Base-by-base conservation (phyloP, 306 rosid species). In the Cercis canadensis region DNA sequence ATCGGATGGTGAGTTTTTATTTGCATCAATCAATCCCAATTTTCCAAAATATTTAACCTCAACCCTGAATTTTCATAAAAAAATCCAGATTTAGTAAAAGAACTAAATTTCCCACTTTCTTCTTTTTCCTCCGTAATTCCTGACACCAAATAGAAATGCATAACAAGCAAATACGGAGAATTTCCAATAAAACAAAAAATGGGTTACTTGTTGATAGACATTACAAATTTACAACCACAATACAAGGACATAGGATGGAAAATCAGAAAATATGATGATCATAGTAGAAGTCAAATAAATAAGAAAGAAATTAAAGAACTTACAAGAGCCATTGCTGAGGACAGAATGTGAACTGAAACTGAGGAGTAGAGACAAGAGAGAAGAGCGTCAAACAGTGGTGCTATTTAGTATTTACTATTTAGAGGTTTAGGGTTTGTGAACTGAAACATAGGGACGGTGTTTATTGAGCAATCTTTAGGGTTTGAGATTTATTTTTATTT, bases 281-380 rank as follows among this genome's bases (percentile, higher is more conserved):
- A 24, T 1, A 24, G 29, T 1, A 24, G 29, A 24, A 24, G 29
- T 24, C 29, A 24, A 24, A 1, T 24, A 24, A 24, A 24, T 4
- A 16, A 46, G 5, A 39, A 7, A 2, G n/a, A 33, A 17, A 11
- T 31, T 7, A 14, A 37, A 37, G n/a, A 6, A 29, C 81, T 72
- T 19, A 81, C 85, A 44, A 81, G 18, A 76, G 85, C 81, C 85
- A 81, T 81, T 32, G 72, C 46, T 53, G 15, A 57, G 65, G 31
- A 53, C 29, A 46, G 15, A 7, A 15, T 3, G 32, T 3, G 15
- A 8, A 36, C 19, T 33, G 5, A 15, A 57, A 19, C 62, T 5
- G 51, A n/a, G n/a, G 33, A 19, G 36, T 13, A 5, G 21, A 3
- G 5, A 19, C 1, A 0, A 5, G 29, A 0, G 50, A 41, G 56